Base-by-base conservation (phyloP, 1,284 basidiomycete genomes). In the Marasmius fiardii region DNA sequence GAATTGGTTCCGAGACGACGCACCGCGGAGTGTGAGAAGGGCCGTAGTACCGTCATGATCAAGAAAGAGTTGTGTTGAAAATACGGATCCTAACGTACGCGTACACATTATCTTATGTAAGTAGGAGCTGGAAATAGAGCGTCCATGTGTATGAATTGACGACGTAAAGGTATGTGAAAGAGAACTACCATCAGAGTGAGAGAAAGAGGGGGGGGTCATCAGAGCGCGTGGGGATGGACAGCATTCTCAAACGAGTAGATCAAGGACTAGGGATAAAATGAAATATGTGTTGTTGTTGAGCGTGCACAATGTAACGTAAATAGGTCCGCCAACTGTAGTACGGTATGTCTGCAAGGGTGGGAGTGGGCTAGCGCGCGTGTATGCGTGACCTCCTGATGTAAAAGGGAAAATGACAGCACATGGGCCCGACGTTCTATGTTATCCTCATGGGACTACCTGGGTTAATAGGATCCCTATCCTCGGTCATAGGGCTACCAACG, bases 401-500 rank as follows among this genome's bases (percentile, higher is more conserved):
- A 23, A 23, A 23, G 11, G 21, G 31, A 21, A 52, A n/a, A 4
- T 11, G 21, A 16, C 18, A 26, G 21, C 14, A 39, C 34, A 18
- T 26, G 24, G 37, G 28, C 51, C 14, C 4, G 20, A 28, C 21
- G 21, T 31, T 43, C 51, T 28, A 41, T 24, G 18, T 6, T 64
- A 59, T 8, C 48, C 60, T 54, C 62, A 63, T 63, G 1, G 62
- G 62, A 49, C 62, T 63, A 20, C 62, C 62, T 43, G 60, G 57
- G 50, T 59, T 52, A 14, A 61, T 23, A 11, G 26, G 18, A 6
- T 41, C 33, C 21, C 48, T 51, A 18, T 44, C 51, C 12, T 51
- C 44, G 18, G 23, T 56, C 53, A 73, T 55, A 4, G 70, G 69
- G 52, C 69, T 73, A 41, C 54, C 66, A 52, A 64, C 61, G 11